A percentile compares a stretch with the other conserved stretches of the same genome.
Conservation (phyloP, 345 rosid genomes). For the Sonneratia caseolaris region DNA sequence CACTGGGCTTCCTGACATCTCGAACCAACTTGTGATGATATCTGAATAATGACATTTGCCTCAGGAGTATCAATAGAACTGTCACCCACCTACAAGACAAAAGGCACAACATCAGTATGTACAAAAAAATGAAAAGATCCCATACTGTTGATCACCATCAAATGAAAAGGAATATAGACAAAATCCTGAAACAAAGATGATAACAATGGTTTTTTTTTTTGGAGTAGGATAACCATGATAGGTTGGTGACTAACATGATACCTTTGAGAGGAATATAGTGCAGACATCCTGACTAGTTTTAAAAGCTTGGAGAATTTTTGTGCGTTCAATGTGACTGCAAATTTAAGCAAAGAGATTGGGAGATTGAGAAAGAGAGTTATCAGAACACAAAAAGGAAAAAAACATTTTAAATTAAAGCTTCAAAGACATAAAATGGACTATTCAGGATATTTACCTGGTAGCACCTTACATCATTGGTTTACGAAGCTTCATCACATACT, state of each 20-base stretch:
- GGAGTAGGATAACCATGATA: background rate
- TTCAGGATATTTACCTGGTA: slow-evolving; percentile 40
- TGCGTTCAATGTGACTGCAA: slow-evolving; percentile 85
- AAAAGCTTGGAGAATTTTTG: slow-evolving; percentile 83
- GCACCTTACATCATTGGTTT: slow-evolving; percentile 99
- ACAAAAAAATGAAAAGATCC: background rate
- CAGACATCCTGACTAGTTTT: slow-evolving; percentile 75
- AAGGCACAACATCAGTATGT: slow-evolving; percentile 3
- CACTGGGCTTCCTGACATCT: slow-evolving; percentile 98
- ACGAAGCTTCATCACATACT: slow-evolving; percentile 89
- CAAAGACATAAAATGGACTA: background rate
- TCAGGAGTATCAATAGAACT: slow-evolving; percentile 96
- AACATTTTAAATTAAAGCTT: background rate
- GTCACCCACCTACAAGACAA: slow-evolving; percentile 73
- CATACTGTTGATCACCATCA: background rate
- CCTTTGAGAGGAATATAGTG: slow-evolving; percentile 88
- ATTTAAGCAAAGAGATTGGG: slow-evolving; percentile 8
- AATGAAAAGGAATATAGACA: background rate
- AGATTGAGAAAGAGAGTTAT: background rate
- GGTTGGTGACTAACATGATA: slow-evolving; percentile 10
- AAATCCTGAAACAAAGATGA: background rate
- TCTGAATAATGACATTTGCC: slow-evolving; percentile 95
- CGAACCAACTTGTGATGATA: slow-evolving; percentile 97
- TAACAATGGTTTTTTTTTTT: background rate
- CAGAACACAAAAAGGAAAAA: background rate